A percentile compares a stretch with the other conserved stretches of the same genome.
Evolutionary conservation across 805 yeast genomes (phyloP).

Genomic region (Scheffersomyces spartinae): DNA sequence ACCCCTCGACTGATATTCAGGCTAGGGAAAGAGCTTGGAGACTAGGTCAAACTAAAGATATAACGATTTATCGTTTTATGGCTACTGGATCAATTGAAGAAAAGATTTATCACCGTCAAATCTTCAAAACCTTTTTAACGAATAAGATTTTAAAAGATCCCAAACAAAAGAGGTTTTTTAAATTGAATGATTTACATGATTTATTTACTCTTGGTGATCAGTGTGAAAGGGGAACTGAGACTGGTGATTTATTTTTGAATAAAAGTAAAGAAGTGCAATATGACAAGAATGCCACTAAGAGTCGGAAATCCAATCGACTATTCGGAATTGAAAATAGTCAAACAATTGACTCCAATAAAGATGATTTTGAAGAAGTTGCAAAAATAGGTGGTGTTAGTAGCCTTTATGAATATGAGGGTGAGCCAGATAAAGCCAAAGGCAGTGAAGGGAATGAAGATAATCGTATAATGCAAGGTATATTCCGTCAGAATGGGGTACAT

Average conservation of each 20-base stretch:
- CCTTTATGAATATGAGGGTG: slow-evolving; percentile 51
- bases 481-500: slow-evolving; percentile 62
- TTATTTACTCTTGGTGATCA: slow-evolving; percentile 77
- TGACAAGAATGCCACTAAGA: slow-evolving; percentile 18
- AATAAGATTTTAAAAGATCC: slow-evolving; percentile 94
- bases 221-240: slow-evolving; percentile 52
- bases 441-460: slow-evolving; percentile 37
- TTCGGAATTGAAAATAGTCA: slow-evolving; percentile 10
- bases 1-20: slow-evolving; percentile 94
- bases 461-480: slow-evolving; percentile 62
- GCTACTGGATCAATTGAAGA: slow-evolving; percentile 95
- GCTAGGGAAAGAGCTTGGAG: slow-evolving; percentile 98
- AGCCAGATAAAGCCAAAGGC: slow-evolving; percentile 21
- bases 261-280: slow-evolving; percentile 36
- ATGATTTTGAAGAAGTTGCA: slow-evolving; percentile 58
- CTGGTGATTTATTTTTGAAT: slow-evolving; percentile 57
- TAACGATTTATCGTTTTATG: slow-evolving; percentile 81
- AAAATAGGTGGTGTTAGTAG: slow-evolving; percentile 63
- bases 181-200: slow-evolving; percentile 84
- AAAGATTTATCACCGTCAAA: slow-evolving; percentile 92
- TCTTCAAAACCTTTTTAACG: slow-evolving; percentile 86
- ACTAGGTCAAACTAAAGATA: slow-evolving; percentile 87
- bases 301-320: slow-evolving; percentile 21
- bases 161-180: slow-evolving; percentile 85
- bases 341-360: slow-evolving; percentile 32